Base-by-base conservation (phyloP, 306 rosid species). In the Purshia tridentata region DNA sequence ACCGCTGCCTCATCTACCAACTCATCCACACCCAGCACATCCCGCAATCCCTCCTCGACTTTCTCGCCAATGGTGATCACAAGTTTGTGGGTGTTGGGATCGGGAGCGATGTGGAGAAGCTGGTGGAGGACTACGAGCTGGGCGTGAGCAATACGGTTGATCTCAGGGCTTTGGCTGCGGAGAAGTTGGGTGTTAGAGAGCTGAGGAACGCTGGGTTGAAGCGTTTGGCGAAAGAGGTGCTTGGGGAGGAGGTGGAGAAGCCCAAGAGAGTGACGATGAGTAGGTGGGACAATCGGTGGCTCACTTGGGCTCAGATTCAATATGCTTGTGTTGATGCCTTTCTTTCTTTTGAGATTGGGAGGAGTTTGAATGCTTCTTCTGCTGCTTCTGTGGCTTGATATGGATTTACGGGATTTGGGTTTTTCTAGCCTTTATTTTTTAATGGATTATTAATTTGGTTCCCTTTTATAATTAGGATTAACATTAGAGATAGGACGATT, bases 311-410 rank as follows among this genome's bases (percentile, higher is more conserved):
- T 56, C 90, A 86, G 86, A 72, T 86, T 2, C 81, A 60, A 67
- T 86, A 86, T 65, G 90, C 90, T 50, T 81, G 83, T 37, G 6
- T 83, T 51, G 90, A 86, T 70, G 90, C 90, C 11, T 86, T 81
- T 40, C 11, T 81, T 19, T 81, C 90, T n/a, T n/a, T n/a, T n/a
- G n/a, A n/a, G n/a, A n/a, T n/a, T n/a, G n/a, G n/a, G n/a, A n/a
- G n/a, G n/a, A n/a, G n/a, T n/a, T n/a, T n/a, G n/a, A n/a, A n/a
- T n/a, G n/a, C n/a, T n/a, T n/a, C n/a, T n/a, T n/a, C n/a, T n/a
- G n/a, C n/a, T n/a, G n/a, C n/a, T n/a, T n/a, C n/a, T n/a, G n/a
- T n/a, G n/a, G n/a, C n/a, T n/a, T n/a, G n/a, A n/a, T n/a, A n/a
- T n/a, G n/a, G n/a, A n/a, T n/a, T n/a, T n/a, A n/a, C n/a, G n/a